These are phyloP conservation scores for Xerophyta viscosa DNA, from an alignment of 106 monocot species.

Conservation along the genomic window DNA sequence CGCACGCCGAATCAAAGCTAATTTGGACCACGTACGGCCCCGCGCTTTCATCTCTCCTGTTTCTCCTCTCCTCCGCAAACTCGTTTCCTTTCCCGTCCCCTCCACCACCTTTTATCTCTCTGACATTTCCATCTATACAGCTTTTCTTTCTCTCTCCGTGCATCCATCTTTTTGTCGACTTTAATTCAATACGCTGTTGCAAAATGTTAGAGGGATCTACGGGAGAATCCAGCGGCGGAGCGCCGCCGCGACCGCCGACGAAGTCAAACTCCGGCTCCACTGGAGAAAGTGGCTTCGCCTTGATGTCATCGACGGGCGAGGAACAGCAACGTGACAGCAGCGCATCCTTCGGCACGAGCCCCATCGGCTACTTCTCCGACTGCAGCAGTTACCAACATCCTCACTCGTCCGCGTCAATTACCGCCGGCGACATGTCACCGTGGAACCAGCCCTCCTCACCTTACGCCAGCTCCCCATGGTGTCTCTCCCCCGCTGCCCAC, in stretches of 20 bases:
- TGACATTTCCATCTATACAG: not conserved
- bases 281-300: not conserved
- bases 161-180: no score
- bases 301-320: not conserved
- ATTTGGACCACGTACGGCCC: not conserved
- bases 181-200: no score
- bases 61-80: not conserved
- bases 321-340: slow-evolving; percentile 7
- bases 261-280: not conserved
- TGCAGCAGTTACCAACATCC: not conserved
- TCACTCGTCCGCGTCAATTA: not conserved
- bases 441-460: slow-evolving; percentile 18
- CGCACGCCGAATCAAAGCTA: no score
- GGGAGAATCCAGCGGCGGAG: not conserved
- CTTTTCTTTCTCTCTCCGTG: not conserved
- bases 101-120: no score
- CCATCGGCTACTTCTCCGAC: slow-evolving; percentile 9
- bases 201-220: no score
- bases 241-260: not conserved
- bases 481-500: slow-evolving; percentile 7
- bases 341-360: slow-evolving; percentile 3
- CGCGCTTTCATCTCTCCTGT: not conserved
- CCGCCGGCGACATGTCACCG: slow-evolving; percentile 1
- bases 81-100: not conserved
- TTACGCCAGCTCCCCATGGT: slow-evolving; percentile 24